A percentile compares a stretch with the other conserved stretches of the same genome.
phyloP scores from a whole-genome alignment of 306 rosid genomes.

The Castanea mollissima region DNA sequence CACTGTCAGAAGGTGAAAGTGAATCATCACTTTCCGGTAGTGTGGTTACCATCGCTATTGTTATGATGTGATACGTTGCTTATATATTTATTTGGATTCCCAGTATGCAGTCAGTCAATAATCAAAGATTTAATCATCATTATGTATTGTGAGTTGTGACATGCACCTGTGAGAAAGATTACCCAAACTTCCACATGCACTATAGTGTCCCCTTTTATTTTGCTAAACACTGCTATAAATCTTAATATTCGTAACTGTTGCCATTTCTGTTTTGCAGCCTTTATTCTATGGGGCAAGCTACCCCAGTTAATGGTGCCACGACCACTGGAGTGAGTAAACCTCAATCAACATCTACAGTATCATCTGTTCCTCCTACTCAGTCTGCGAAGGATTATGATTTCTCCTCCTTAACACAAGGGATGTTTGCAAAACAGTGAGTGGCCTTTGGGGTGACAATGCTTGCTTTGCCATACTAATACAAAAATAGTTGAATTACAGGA shows the following conservation, averaged over 20 bases:
- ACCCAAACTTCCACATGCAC: neutral
- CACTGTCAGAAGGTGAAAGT: neutral
- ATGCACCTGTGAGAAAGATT: neutral
- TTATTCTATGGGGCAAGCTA: slow-evolving; percentile 57
- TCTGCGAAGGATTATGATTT: slow-evolving; percentile 79
- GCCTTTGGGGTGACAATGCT: slow-evolving; percentile 27
- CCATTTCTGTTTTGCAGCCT: slow-evolving; percentile 48
- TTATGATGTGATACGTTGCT: neutral
- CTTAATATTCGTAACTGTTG: slow-evolving; percentile 7
- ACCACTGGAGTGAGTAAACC: slow-evolving; percentile 44
- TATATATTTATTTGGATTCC: no score
- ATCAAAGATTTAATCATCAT: neutral
- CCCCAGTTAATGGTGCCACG: slow-evolving; percentile 55
- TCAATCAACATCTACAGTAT: slow-evolving; percentile 51
- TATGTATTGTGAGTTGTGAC: no score
- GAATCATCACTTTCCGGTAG: neutral
- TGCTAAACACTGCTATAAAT: neutral
- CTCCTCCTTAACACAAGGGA: slow-evolving; percentile 88
- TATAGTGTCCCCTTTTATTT: neutral
- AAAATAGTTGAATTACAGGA: slow-evolving; percentile 53
- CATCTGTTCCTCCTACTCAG: slow-evolving; percentile 48
- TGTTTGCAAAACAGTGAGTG: slow-evolving; percentile 68
- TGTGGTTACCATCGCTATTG: neutral
- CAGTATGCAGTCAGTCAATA: neutral
- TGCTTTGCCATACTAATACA: slow-evolving; percentile 44